Conservation (phyloP, 2,329 filamentous ascomycete genomes). For the Clathrospora elynae region DNA sequence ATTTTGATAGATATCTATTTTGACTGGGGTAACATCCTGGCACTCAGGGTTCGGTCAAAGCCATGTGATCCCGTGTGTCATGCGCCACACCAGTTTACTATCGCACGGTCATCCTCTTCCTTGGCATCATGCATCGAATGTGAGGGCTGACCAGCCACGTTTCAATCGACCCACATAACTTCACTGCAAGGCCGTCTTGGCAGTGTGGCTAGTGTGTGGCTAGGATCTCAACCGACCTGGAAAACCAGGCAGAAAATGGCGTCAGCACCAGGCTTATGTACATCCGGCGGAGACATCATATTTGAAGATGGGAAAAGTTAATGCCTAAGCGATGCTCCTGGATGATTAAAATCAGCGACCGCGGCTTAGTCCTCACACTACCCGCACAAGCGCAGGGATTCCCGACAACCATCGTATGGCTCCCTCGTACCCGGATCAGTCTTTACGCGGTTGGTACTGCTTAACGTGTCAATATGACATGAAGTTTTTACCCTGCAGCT, state of each 20-base stretch:
- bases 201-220: background rate
- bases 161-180: background rate
- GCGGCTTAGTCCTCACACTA: constrained; percentile 3
- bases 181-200: background rate
- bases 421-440: background rate
- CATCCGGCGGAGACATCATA: no score
- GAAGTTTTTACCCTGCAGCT: no score
- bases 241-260: background rate
- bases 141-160: background rate
- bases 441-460: no score
- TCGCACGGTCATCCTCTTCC: background rate
- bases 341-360: constrained; percentile 14
- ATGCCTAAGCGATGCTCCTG: constrained; percentile 8
- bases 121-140: background rate
- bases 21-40: no score
- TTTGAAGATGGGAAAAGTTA: no score
- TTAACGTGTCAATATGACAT: no score
- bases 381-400: constrained; percentile 8
- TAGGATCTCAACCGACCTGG: no score
- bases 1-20: no score
- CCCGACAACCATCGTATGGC: constrained; percentile 5
- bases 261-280: no score
- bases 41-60: constrained; percentile 2
- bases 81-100: background rate
- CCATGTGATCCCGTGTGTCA: background rate